phyloP scores from a whole-genome alignment of 495 filamentous ascomycete genomes.

The Darksidea phi region DNA sequence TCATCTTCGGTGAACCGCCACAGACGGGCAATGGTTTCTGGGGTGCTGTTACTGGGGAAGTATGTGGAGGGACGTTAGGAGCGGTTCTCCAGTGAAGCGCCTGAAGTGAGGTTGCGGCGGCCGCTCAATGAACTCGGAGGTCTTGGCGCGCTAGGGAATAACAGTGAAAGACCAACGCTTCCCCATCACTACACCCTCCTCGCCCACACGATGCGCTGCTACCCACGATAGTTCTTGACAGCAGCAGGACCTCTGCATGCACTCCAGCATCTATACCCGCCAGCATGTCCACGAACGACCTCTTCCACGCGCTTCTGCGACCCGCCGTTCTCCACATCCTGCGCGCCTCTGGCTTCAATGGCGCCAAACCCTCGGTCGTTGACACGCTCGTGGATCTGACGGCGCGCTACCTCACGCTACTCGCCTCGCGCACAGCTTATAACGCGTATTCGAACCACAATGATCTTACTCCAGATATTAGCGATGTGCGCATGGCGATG shows the following conservation, averaged over 20 bases:
- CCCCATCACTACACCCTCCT: not conserved
- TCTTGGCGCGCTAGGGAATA: not conserved
- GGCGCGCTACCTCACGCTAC: conserved; percentile 67
- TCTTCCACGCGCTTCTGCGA: conserved; percentile 75
- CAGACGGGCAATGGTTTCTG: not conserved
- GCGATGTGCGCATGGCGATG: conserved; percentile 80
- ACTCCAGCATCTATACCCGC: not conserved
- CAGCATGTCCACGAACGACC: conserved; percentile 39
- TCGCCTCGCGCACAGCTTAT: conserved; percentile 61
- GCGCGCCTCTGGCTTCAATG: conserved; percentile 79
- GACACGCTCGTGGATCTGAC: conserved; percentile 77
- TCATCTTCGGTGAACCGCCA: conserved; percentile 45
- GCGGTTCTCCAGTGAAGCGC: not conserved
- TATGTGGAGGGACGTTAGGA: not conserved
- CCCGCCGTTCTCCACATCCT: conserved; percentile 83
- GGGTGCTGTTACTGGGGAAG: too few species aligned
- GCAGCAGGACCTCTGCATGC: conserved; percentile 20
- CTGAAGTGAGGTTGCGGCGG: not conserved
- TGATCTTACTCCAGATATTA: conserved; percentile 55
- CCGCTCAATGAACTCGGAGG: too few species aligned
- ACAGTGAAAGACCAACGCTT: not conserved
- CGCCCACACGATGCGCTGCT: conserved; percentile 14
- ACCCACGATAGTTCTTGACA: conserved; percentile 8
- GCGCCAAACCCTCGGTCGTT: conserved; percentile 69
- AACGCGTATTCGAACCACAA: conserved; percentile 57